Conservation (phyloP, 1,284 basidiomycete species). For the Ceratobasidium sp. region DNA sequence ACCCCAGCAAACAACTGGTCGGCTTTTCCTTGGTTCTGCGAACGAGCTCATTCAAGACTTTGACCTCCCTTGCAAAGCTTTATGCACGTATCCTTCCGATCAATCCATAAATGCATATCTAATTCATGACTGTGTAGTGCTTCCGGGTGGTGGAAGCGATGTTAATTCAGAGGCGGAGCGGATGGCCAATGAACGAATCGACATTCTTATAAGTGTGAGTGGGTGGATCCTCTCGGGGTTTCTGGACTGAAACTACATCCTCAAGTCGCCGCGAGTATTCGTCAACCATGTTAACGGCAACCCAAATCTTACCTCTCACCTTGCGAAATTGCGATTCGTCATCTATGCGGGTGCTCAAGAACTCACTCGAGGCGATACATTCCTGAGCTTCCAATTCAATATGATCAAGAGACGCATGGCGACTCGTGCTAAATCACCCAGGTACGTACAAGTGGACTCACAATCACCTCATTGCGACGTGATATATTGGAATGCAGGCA, state of each 20-base stretch:
- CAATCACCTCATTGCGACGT: background rate
- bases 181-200: conserved; percentile 23
- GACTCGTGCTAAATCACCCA: conserved; percentile 20
- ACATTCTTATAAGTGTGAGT: conserved; percentile 21
- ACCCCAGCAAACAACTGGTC: conserved; percentile 28
- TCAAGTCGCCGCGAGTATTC: conserved; percentile 26
- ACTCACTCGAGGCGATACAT: conserved; percentile 8
- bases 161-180: conserved; percentile 4
- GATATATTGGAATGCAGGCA: background rate
- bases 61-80: conserved; percentile 3
- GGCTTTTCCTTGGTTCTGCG: conserved; percentile 2
- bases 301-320: background rate
- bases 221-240: background rate
- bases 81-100: background rate
- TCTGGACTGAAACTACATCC: background rate
- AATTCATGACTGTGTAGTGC: conserved; percentile 16
- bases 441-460: background rate
- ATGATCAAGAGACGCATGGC: conserved; percentile 22
- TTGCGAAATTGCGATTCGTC: background rate
- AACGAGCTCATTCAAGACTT: conserved; percentile 14
- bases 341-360: conserved; percentile 23
- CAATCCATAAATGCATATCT: background rate
- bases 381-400: conserved; percentile 21
- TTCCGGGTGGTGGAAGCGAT: conserved; percentile 26
- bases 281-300: conserved; percentile 32